Evolutionary conservation across 495 filamentous ascomycete species (phyloP).

Genomic region (Tuber aestivum): DNA sequence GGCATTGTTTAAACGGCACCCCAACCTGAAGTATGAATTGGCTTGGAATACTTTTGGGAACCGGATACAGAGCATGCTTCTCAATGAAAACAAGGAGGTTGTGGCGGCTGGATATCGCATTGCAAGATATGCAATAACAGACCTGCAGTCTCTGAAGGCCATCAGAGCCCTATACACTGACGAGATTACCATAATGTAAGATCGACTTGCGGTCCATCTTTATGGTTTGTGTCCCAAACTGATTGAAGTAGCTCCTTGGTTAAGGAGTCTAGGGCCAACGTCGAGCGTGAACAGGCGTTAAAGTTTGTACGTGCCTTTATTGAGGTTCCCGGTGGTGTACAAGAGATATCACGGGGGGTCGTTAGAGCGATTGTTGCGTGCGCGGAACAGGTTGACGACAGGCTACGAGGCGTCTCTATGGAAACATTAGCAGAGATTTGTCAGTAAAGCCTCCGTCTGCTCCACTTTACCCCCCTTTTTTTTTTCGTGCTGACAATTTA

Average conservation of each 20-base stretch:
- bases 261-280: conserved; percentile 90
- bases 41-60: conserved; percentile 91
- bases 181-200: conserved; percentile 72
- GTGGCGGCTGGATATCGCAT: conserved; percentile 91
- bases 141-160: conserved; percentile 76
- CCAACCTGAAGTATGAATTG: conserved; percentile 89
- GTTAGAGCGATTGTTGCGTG: conserved; percentile 82
- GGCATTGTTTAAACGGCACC: conserved; percentile 85
- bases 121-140: conserved; percentile 88
- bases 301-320: conserved; percentile 95
- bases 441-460: conserved; percentile 8
- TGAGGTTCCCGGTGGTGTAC: conserved; percentile 87
- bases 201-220: conserved; percentile 5
- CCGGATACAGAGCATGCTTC: conserved; percentile 86
- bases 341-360: conserved; percentile 78
- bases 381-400: conserved; percentile 73
- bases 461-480: not conserved
- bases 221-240: not conserved
- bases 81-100: conserved; percentile 91
- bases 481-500: conserved; percentile 10
- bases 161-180: conserved; percentile 86
- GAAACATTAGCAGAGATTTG: conserved; percentile 83
- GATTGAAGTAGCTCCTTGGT: conserved; percentile 61
- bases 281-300: conserved; percentile 92
- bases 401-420: conserved; percentile 78